These are phyloP conservation scores for Vaccinium darrowii DNA, from an alignment of 148 eudicot genomes.

Conservation along the genomic window DNA sequence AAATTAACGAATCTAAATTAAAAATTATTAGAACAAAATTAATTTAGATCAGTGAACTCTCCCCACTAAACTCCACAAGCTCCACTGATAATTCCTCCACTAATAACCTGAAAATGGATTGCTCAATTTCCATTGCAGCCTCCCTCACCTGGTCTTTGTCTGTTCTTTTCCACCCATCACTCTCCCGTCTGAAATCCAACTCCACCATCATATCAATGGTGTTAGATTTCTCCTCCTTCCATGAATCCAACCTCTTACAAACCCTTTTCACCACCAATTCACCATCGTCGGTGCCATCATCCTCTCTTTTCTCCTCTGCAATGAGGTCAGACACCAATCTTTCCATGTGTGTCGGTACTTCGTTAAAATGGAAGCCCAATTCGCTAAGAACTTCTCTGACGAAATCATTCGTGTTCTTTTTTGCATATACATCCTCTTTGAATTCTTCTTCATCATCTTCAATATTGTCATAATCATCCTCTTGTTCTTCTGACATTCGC, in stretches of 20 bases:
- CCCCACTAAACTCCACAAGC: slow-evolving; percentile 17
- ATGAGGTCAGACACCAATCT: slow-evolving; percentile 62
- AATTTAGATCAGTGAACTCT: slow-evolving; percentile 16
- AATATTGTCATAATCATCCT: slow-evolving; percentile 22
- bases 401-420: slow-evolving; percentile 22
- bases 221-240: slow-evolving; percentile 64
- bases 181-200: slow-evolving; percentile 50
- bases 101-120: slow-evolving; percentile 44
- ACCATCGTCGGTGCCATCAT: slow-evolving; percentile 9
- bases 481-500: slow-evolving; percentile 47
- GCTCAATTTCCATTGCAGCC: slow-evolving; percentile 53
- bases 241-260: slow-evolving; percentile 55
- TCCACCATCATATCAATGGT: slow-evolving; percentile 91
- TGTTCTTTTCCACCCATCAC: slow-evolving; percentile 48
- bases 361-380: slow-evolving; percentile 23
- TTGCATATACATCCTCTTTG: slow-evolving; percentile 21
- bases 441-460: neutral
- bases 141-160: slow-evolving; percentile 34
- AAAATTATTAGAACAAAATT: slow-evolving; percentile 10
- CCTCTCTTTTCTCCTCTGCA: slow-evolving; percentile 46
- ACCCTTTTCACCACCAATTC: slow-evolving; percentile 39
- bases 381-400: slow-evolving; percentile 26
- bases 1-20: neutral
- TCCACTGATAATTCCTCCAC: slow-evolving; percentile 62
- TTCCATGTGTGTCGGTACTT: slow-evolving; percentile 43